Conservation (phyloP, 371 early-diverging fungal species). For the Saksenaea oblongispora region DNA sequence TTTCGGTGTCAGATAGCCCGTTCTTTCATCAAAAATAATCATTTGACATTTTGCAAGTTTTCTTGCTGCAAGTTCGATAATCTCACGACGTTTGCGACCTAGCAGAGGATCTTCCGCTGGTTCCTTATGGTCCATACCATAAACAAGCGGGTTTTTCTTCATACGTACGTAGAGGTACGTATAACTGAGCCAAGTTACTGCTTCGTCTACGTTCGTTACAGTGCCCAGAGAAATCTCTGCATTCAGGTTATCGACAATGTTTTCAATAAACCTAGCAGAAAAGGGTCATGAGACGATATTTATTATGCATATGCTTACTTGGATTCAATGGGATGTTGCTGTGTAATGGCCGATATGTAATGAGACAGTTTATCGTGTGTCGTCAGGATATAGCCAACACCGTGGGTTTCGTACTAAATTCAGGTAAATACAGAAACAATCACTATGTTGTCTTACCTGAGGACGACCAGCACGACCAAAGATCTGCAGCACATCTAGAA, state of each 20-base stretch:
- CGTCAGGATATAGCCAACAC: constrained; percentile 93
- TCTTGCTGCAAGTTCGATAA: constrained; percentile 18
- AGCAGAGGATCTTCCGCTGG: constrained; percentile 79
- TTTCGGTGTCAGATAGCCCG: constrained; percentile 83
- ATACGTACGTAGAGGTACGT: constrained; percentile 98
- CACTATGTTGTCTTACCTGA: constrained; percentile 39
- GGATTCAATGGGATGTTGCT: constrained; percentile 97
- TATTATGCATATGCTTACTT: constrained; percentile 33
- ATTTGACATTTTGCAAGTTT: constrained; percentile 85
- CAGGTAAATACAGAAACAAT: constrained; percentile 32
- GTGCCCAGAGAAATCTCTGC: constrained; percentile 97
- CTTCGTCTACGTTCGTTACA: constrained; percentile 92
- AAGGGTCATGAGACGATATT: neutral
- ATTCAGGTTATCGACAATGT: constrained; percentile 93
- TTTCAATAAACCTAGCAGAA: constrained; percentile 68
- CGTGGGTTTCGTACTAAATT: constrained; percentile 79
- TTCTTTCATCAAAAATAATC: constrained; percentile 86
- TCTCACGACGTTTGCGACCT: constrained; percentile 28
- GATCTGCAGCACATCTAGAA: constrained; percentile 98
- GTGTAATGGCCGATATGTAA: constrained; percentile 95
- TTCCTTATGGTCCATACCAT: constrained; percentile 83
- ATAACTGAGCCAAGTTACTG: constrained; percentile 95
- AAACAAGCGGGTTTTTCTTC: constrained; percentile 91
- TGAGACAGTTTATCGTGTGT: constrained; percentile 88
- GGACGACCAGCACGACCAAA: constrained; percentile 99